Evolutionary conservation across 352 stramenopile species (phyloP), one percentile per base, ranked within the genome.

Genomic region (Phytophthora sojae): DNA sequence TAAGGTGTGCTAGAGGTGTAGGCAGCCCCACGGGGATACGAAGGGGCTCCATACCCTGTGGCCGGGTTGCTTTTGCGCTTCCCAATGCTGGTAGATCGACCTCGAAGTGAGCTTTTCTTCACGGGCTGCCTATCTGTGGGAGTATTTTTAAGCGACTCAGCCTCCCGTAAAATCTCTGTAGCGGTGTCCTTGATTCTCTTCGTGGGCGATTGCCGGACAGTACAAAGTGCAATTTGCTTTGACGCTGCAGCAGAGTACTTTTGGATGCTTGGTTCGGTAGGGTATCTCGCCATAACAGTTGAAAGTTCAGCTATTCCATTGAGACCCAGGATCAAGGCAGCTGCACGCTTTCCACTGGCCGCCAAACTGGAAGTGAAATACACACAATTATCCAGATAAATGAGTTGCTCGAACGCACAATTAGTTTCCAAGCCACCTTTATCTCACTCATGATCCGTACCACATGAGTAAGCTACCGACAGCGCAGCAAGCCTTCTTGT

Each of bases 401-500:
- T 49, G 6, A 49, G 15, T 7, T 23, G 6, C 4, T 44, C 37
- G 7, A 44, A 7, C 6, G 17, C 37, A 49, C 42, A 49, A 12
- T 9, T 49, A 1, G n/a, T 32, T 21, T 21, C 21, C 21, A 21
- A 21, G 21, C 21, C 21, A 21, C 21, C 21, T 21, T 21, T 21
- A 21, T 21, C 21, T 21, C 21, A 21, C 21, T 21, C 21, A 21
- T 39, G 32, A 12, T 23, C 47, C 75, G 23, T 77, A 91, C 83
- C 88, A 94, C 76, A 95, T 83, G 7, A 94, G 70, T 51, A 95
- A 76, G 11, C 83, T 92, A 6, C 81, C 87, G 14, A 91, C 80
- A 3, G 88, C 88, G 66, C 88, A 95, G 23, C 80, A 86, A 26
- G 85, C 86, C 63, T 95, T 95, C 64, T 92, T 92, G 75, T 94